Percentiles rank a stretch among this genome's conserved stretches.
phyloP scores from a whole-genome alignment of 2,329 filamentous ascomycete species.

The Beauveria medogensis region DNA sequence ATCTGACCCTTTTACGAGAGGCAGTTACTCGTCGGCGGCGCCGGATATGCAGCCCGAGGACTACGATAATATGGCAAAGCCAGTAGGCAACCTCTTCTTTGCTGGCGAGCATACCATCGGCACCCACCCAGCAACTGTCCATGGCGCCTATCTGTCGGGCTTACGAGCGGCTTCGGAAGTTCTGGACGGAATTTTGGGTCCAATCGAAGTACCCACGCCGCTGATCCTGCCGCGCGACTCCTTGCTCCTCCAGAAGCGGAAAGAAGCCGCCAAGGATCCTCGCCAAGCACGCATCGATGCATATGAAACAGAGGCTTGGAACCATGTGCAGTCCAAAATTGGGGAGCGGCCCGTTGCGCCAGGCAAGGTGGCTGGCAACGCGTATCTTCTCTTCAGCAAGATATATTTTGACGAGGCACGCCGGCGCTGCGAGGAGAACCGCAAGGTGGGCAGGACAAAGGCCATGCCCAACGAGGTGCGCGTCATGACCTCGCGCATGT shows the following conservation, averaged over 20 bases:
- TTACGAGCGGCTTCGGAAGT: constrained; percentile 84
- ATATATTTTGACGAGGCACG: constrained; percentile 59
- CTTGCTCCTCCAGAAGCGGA: constrained; percentile 45
- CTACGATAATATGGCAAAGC: constrained; percentile 82
- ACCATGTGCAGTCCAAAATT: constrained; percentile 46
- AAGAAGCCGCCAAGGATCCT: constrained; percentile 39
- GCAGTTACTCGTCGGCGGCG: constrained; percentile 91
- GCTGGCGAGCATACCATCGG: constrained; percentile 94
- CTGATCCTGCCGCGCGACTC: constrained; percentile 61
- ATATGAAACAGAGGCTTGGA: constrained; percentile 47
- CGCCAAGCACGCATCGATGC: constrained; percentile 46
- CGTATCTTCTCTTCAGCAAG: constrained; percentile 85
- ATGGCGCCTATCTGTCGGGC: constrained; percentile 91
- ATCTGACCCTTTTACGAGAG: constrained; percentile 80
- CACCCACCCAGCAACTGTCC: constrained; percentile 92
- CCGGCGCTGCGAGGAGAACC: constrained; percentile 55
- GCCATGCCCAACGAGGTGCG: constrained; percentile 74
- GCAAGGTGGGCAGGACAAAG: constrained; percentile 53
- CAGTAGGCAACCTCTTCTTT: constrained; percentile 84
- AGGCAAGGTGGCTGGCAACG: constrained; percentile 66
- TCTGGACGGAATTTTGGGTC: constrained; percentile 69
- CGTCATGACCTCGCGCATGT: constrained; percentile 79
- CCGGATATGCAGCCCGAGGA: constrained; percentile 75
- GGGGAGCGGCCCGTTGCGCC: constrained; percentile 71
- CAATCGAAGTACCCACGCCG: constrained; percentile 68